Conservation (phyloP, 352 stramenopile species). For the Globisporangium echinulatum region DNA sequence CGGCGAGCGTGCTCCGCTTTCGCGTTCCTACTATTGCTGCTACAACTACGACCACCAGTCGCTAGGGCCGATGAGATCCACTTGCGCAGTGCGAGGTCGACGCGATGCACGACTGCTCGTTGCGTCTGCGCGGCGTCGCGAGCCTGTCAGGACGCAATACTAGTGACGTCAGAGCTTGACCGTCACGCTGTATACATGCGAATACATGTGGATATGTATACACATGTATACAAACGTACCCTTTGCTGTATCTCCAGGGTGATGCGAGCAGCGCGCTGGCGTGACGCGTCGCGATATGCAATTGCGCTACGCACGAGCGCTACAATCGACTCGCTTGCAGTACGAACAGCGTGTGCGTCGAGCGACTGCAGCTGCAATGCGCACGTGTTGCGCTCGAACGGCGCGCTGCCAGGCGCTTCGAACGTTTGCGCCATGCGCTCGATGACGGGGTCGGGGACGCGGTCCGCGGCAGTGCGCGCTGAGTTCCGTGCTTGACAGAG, state of each 20-base stretch:
- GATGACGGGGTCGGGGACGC: constrained; percentile 38
- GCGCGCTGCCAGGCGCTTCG: constrained; percentile 22
- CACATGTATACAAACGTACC: background rate
- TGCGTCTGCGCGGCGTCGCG: constrained; percentile 12
- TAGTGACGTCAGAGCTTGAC: too few relatives aligned
- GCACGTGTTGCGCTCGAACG: constrained; percentile 30
- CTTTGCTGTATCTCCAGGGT: background rate
- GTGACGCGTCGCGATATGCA: too few relatives aligned
- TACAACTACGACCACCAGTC: constrained; percentile 4
- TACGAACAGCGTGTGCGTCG: background rate
- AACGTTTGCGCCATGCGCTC: constrained; percentile 42
- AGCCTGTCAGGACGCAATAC: background rate
- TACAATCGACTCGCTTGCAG: background rate
- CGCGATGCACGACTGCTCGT: constrained; percentile 31
- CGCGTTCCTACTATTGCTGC: background rate
- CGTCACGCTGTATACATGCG: too few relatives aligned
- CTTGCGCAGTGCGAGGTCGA: constrained; percentile 50
- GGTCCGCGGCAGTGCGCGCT: constrained; percentile 11
- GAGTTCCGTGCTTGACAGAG: constrained; percentile 40
- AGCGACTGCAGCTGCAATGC: constrained; percentile 11
- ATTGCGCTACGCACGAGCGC: constrained; percentile 1
- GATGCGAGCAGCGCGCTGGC: too few relatives aligned
- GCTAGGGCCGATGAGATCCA: constrained; percentile 42
- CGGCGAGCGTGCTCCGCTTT: constrained; percentile 19
- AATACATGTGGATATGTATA: too few relatives aligned